Evolutionary conservation across 2,329 filamentous ascomycete species (phyloP), one percentile per base, ranked within the genome.

Genomic region (Colletotrichum sp.): DNA sequence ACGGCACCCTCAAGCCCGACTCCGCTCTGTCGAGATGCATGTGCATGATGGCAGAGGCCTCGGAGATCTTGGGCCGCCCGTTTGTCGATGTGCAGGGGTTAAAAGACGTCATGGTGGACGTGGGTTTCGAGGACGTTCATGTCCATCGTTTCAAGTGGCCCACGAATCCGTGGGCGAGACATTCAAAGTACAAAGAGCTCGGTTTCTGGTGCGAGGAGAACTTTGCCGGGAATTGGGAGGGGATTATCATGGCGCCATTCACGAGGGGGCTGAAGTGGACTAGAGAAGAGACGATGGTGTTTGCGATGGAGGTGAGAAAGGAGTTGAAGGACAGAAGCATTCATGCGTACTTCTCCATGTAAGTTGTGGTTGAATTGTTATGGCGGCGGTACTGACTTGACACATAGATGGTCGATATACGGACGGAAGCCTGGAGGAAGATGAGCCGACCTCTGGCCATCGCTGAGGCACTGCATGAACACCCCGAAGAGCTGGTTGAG

Each of bases 51-150:
- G 52, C 78, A 5, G 84, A 87, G 69, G 80, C 66, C n/a, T 79
- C 44, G 85, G 82, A 61, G 79, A 84, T 61, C 34, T 83, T 86
- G 9, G 80, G 81, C 2, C 79, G 83, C 0, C 81, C 79, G n/a
- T 87, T 84, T 60, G 86, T 88, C 63, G 87, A 89, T 70, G 83
- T 79, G 22, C 85, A 84, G 0, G 74, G 85, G 22, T 8, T 63
- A 34, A 71, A 71, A 8, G 81, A 84, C 48, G 84, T 86, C 67
- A 84, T 91, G 80, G 80, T 83, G 12, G 87, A 88, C n/a, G 88
- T 87, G 0, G 91, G 91, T 1, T 92, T 92, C 77, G 82, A 86
- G 68, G 86, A 91, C 71, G 86, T 92, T 1, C 82, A 82, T 0
- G 86, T 90, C 79, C 82, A 85, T 2, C 79, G 87, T 25, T 88